Base-by-base conservation (phyloP, 441 rosid genomes). In the Pelargonium cotyledonis region DNA sequence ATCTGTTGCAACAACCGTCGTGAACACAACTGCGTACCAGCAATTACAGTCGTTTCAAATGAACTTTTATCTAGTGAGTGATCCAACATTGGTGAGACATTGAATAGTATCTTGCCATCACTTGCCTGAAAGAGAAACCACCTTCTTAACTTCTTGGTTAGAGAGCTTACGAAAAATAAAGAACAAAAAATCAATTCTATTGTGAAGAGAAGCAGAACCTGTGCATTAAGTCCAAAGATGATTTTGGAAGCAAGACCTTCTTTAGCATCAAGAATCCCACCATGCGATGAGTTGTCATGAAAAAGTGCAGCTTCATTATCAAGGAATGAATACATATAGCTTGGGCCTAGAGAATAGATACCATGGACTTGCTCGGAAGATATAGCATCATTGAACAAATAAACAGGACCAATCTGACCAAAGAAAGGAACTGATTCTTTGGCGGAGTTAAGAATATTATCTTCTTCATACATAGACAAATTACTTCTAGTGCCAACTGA, bases 331-430 rank as follows among this genome's bases (percentile, higher is more conserved):
- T 92, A 92, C 99, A 92, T 95, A 73, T 95, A 95, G 86, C 98
- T 92, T 73, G 98, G 97, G 76, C 99, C 99, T 7, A 95, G 86
- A 16, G 88, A 86, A 83, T 86, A 79, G 66, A 95, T 79, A 55
- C 90, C 92, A 83, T 84, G 87, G 78, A 95, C 90, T 79, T 89
- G 92, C 88, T 92, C 99, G 1, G 88, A 73, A 75, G 99, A 87
- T 79, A 95, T 81, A 65, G 89, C 83, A 88, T 95, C 99, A 76
- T 78, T 84, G 81, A 90, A 92, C 81, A 92, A 70, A 85, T 92
- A 95, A 72, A 92, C 78, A 46, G 99, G 99, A 70, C 99, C 99
- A 71, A 95, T 88, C 87, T 95, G 99, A 70, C 99, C 98, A 79
- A 85, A 80, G 81, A 95, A 89, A 61, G 97, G 86, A 69, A 74